Base-by-base conservation (phyloP, 2,329 filamentous ascomycete genomes). In the Trichoderma cornu-damae region DNA sequence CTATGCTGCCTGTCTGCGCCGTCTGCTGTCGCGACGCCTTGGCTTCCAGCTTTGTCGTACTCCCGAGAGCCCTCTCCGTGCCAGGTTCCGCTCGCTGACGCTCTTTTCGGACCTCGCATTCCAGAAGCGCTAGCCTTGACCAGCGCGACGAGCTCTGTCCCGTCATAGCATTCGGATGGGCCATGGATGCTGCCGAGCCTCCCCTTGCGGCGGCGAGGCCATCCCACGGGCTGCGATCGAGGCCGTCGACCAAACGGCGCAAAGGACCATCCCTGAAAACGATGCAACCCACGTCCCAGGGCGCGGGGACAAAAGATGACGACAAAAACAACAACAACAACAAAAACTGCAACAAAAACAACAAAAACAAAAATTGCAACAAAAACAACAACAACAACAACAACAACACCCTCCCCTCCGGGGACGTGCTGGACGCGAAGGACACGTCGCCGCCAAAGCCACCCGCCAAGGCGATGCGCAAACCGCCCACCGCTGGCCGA, bases 401-500 rank as follows among this genome's bases (percentile, higher is more conserved):
- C n/a, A n/a, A n/a, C n/a, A n/a, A n/a, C n/a, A n/a, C n/a, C n/a
- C n/a, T n/a, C 16, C 16, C 46, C 18, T 20, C 11, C 14, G 18
- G 42, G 34, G n/a, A 32, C 7, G 11, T 24, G 18, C 14, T 44
- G 18, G 22, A 43, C 38, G 43, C 43, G 40, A 63, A 60, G 49
- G 58, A 60, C 30, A 46, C 61, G 28, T 46, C 53, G 28, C 32
- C 56, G 12, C 50, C 51, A 12, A 61, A 60, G 14, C 40, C 54
- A 28, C 34, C 59, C 24, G 38, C 58, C 40, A 58, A 50, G 43
- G 43, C 40, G 34, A 30, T 50, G 49, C 63, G 62, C 20, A 59
- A 65, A n/a, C 35, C 59, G 34, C 62, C 61, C 8, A 53, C 63
- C 38, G 51, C 61, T 44, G 61, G 63, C 37, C 76, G 71, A 58